Evolutionary conservation across 495 filamentous ascomycete species (phyloP).

Genomic region (Penicillium lagena): DNA sequence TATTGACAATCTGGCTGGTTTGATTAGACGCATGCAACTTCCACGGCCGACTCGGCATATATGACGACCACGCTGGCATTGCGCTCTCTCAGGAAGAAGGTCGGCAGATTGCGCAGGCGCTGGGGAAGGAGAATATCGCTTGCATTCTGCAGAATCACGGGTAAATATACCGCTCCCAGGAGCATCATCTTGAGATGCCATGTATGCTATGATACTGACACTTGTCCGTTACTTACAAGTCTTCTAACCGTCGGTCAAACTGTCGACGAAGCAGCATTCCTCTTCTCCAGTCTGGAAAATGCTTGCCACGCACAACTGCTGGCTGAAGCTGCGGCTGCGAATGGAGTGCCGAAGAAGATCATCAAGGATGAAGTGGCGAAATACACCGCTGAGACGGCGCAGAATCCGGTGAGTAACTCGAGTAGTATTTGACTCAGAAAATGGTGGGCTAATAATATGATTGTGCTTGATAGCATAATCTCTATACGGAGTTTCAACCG

Average conservation of each 20-base stretch:
- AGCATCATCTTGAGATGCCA: too few relatives aligned
- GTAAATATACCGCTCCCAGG: constrained; percentile 7
- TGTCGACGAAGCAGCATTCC: constrained; percentile 63
- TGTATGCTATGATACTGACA: background rate
- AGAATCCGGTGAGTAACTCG: constrained; percentile 29
- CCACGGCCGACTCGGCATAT: constrained; percentile 45
- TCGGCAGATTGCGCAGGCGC: constrained; percentile 47
- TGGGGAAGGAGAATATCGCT: constrained; percentile 57
- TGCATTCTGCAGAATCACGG: constrained; percentile 65
- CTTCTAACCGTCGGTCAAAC: constrained; percentile 57
- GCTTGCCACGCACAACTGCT: constrained; percentile 62
- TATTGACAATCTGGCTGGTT: background rate
- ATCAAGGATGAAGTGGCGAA: constrained; percentile 30
- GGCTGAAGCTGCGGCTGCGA: constrained; percentile 55
- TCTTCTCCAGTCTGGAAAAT: constrained; percentile 60
- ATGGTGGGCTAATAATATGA: constrained; percentile 1
- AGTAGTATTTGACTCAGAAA: background rate
- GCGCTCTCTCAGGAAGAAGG: constrained; percentile 60
- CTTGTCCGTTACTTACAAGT: constrained; percentile 6
- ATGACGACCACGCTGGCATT: constrained; percentile 47
- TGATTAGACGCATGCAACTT: constrained; percentile 51
- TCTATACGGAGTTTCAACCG: constrained; percentile 41
- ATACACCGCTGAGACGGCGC: constrained; percentile 33
- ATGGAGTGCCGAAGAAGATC: constrained; percentile 51
- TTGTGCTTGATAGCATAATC: constrained; percentile 25